Base-by-base conservation (phyloP, 805 yeast genomes). In the Nakazawaea pomicola region DNA sequence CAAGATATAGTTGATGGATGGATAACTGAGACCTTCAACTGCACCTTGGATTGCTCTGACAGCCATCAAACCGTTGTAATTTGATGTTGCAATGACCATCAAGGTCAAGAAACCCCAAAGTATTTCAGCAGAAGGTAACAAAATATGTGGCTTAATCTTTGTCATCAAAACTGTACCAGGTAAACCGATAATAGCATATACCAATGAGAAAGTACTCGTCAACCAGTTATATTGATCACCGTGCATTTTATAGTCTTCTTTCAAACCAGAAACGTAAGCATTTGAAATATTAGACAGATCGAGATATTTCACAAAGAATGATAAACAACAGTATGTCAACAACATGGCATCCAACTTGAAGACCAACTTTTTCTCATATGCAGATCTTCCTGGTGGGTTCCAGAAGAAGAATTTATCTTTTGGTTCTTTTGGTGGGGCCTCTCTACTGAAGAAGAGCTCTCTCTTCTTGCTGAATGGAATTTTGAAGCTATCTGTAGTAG, bases 261-360 rank as follows among this genome's bases (percentile, higher is more conserved):
- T 68, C 83, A 80, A 75, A 8, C 86, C 86, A 9, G 78, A 68
- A n/a, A 78, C 80, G 52, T 79, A 80, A 2, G 86, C 84, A 50
- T 74, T 71, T 24, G 71, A 60, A 31, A 76, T 57, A 41, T 77
- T 78, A 11, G 74, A 63, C 49, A 80, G 65, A 55, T 79, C 85
- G 24, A 80, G 65, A 53, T 77, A 79, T 48, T 78, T 79, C 43
- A 67, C 64, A 67, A 70, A 68, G 47, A 68, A 69, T 2, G 64
- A 50, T 27, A 68, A 55, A 46, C 70, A 63, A 4, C 56, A 58
- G 45, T 67, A 70, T 12, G 72, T 60, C 36, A 69, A 54, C 21
- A 69, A 61, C 49, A 50, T 34, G 33, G 38, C 33, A 34, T 39
- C 43, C 17, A 39, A 10, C 18, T 39, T 39, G 43, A 39, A 39